Base-by-base conservation (phyloP, 495 filamentous ascomycete species). In the Annulohypoxylon stygium region DNA sequence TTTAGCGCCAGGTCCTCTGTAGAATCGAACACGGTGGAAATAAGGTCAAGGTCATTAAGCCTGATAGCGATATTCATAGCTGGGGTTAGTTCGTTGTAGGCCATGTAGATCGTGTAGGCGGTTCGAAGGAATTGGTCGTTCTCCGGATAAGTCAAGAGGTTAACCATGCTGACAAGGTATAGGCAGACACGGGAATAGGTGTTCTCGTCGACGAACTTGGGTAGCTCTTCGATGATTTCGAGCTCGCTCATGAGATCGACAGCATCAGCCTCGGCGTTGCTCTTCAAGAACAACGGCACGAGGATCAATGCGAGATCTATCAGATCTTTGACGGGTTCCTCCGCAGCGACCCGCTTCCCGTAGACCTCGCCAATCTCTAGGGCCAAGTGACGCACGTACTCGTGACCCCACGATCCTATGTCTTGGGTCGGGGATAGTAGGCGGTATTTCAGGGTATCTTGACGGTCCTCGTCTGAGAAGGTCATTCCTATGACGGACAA, bases 121-220 rank as follows among this genome's bases (percentile, higher is more conserved):
- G 94, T 95, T 48, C 87, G 87, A 67, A 99, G 91, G 82, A 98
- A 98, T 78, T 91, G 89, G 78, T 97, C 91, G 78, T 98, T 97
- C 83, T 99, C 96, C 33, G 96, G 96, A 78, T 95, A 97, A 8
- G 97, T 98, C 78, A 99, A 89, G 14, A 98, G 89, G 74, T 95
- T 96, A 59, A 99, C 96, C 93, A 98, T 98, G 85, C 93, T 97
- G 75, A 97, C 93, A 91, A 99, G 97, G 81, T 99, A 99, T 74
- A 99, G 81, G 83, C 95, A 98, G 63, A 97, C 96, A 74, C 96
- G 86, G 26, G 91, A 82, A 76, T 97, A 99, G 34, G 94, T 98
- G 80, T 98, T 92, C 78, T 97, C 92, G 78, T 99, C 96, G 62
- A 98, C 85, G 74, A 94, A 94, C 63, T 91, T 85, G 45, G 93